Evolutionary conservation across 306 rosid species (phyloP).

Genomic region (Bauhinia variegata): DNA sequence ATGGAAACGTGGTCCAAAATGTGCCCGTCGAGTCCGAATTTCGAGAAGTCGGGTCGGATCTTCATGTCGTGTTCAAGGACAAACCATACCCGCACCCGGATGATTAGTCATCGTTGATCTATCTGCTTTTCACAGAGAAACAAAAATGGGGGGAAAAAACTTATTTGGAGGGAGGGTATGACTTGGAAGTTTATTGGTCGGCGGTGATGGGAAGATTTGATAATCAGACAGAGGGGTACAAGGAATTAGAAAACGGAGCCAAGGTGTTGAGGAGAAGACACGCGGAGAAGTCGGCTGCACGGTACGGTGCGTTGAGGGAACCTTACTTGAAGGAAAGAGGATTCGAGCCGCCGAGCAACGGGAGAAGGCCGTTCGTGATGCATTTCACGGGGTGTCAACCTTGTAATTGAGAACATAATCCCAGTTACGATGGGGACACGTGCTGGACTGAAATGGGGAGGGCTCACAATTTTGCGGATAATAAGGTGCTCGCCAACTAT

Average conservation of each 20-base stretch:
- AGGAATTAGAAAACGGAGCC: constrained; percentile 25
- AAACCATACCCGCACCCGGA: constrained; percentile 26
- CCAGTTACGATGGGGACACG: constrained; percentile 29
- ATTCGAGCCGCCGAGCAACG: too few relatives aligned
- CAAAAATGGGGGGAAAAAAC: constrained; percentile 34
- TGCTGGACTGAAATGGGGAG: constrained; percentile 52
- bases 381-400: constrained; percentile 71
- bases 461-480: constrained; percentile 58
- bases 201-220: constrained; percentile 19
- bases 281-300: constrained; percentile 40
- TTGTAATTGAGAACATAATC: constrained; percentile 51
- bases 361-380: constrained; percentile 49
- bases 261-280: constrained; percentile 41
- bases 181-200: constrained; percentile 38
- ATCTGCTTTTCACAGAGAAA: constrained; percentile 7
- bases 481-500: constrained; percentile 48
- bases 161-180: constrained; percentile 27
- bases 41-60: constrained; percentile 32
- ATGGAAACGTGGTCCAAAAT: constrained; percentile 44
- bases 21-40: constrained; percentile 31
- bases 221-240: constrained; percentile 1
- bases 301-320: constrained; percentile 39
- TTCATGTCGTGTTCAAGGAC: constrained; percentile 31
- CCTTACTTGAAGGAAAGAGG: not conserved
- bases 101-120: constrained; percentile 39